Base-by-base conservation (phyloP, 1,284 basidiomycete species). In the Hemileia vastatrix region DNA sequence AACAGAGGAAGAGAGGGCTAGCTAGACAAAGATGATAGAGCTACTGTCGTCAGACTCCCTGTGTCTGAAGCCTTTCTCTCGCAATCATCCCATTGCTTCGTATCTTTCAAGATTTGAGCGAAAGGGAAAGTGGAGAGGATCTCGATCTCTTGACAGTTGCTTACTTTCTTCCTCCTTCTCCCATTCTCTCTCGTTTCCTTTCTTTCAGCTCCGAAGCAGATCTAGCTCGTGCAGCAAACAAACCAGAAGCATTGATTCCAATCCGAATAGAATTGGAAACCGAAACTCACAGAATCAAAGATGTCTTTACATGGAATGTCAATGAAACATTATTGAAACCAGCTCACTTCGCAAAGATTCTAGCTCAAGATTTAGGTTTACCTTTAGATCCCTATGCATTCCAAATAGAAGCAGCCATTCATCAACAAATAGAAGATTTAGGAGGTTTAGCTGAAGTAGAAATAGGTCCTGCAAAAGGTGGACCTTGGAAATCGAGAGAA, bases 261-360 rank as follows among this genome's bases (percentile, higher is more conserved):
- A 73, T 75, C 65, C 67, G 68, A 48, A 70, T 75, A 59, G 73
- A 75, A 45, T 67, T 74, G 31, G 70, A 75, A 56, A 72, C 72
- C 23, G 70, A 71, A 21, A 68, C 68, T 54, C 72, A 73, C 54
- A 69, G 72, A 47, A 72, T 75, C 67, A 70, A 71, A 51, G 73
- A 75, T 59, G 67, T 67, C 13, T 73, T 75, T 31, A 65, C 70
- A 8, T 75, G 73, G 73, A 75, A 75, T 60, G 65, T 73, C 58
- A 65, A 71, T 4, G 59, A 74, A 57, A 66, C 65, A 0, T 70
- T 74, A 58, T 62, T 74, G 24, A 67, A 69, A 47, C 71, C 71
- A 11, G 59, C 65, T 32, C 68, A 71, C 15, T 75, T 75, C 58
- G 72, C 71, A 40, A 66, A 67, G 21, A 64, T 70, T 1, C 64